Conservation (phyloP, 129 eudicot species). For the Flaveria ramosissima region DNA sequence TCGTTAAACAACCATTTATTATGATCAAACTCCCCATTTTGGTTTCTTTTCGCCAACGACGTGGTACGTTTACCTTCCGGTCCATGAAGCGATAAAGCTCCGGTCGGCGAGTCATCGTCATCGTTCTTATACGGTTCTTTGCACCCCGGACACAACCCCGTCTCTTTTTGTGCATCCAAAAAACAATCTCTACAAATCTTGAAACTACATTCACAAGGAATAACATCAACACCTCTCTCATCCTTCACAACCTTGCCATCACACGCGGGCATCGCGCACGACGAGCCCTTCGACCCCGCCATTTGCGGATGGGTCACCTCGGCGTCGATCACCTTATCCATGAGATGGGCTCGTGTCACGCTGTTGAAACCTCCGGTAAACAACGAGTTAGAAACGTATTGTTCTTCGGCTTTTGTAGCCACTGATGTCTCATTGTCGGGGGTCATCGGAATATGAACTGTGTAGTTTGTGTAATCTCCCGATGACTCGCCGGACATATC, state of each 20-base stretch:
- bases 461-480: conserved; percentile 75
- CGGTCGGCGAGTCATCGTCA: conserved; percentile 48
- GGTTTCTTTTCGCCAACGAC: conserved; percentile 67
- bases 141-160: conserved; percentile 84
- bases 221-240: conserved; percentile 68
- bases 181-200: conserved; percentile 87
- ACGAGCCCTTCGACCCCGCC: conserved; percentile 73
- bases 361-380: conserved; percentile 94
- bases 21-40: conserved; percentile 76
- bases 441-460: conserved; percentile 81
- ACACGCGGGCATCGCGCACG: conserved; percentile 79
- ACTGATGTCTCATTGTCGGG: conserved; percentile 73
- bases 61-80: conserved; percentile 46
- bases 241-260: conserved; percentile 84
- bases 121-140: conserved; percentile 75
- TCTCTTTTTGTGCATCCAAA: conserved; percentile 76
- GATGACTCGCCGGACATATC: conserved; percentile 63
- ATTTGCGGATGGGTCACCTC: conserved; percentile 71
- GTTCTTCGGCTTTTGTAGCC: conserved; percentile 91
- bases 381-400: conserved; percentile 77
- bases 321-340: conserved; percentile 87
- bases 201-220: conserved; percentile 94
- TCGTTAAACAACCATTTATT: conserved; percentile 79
- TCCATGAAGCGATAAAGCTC: conserved; percentile 53
- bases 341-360: conserved; percentile 92